A percentile compares a stretch with the other conserved stretches of the same genome.
Evolutionary conservation across 2,329 filamentous ascomycete genomes (phyloP).

Genomic region (Cladosporium sp.): DNA sequence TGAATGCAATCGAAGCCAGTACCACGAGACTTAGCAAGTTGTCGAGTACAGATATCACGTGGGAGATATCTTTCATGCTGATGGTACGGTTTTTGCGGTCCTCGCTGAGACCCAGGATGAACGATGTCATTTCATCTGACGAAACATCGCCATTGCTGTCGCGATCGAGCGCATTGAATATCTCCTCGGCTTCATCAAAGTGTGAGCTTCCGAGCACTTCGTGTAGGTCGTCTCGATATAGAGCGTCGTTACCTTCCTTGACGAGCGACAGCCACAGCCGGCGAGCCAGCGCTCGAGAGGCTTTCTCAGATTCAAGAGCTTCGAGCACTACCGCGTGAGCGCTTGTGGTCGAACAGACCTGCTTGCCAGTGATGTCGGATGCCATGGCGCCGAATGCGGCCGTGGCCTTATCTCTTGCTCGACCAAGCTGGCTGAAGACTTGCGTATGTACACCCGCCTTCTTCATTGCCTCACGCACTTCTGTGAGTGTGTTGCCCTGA

Average conservation of each 20-base stretch:
- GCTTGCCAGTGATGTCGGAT: conserved; percentile 79
- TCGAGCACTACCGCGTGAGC: conserved; percentile 27
- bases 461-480: conserved; percentile 37
- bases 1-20: conserved; percentile 27
- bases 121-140: conserved; percentile 32
- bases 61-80: conserved; percentile 31
- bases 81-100: conserved; percentile 29
- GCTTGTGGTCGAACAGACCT: conserved; percentile 58
- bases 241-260: conserved; percentile 21
- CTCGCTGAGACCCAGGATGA: conserved; percentile 25
- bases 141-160: conserved; percentile 33
- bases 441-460: conserved; percentile 59
- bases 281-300: conserved; percentile 30
- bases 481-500: conserved; percentile 63
- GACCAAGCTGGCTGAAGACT: conserved; percentile 58
- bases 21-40: conserved; percentile 27
- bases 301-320: conserved; percentile 25
- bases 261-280: conserved; percentile 33
- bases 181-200: conserved; percentile 25
- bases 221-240: conserved; percentile 26
- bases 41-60: conserved; percentile 33
- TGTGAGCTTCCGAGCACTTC: conserved; percentile 26
- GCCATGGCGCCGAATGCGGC: conserved; percentile 80
- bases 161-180: conserved; percentile 29
- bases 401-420: conserved; percentile 77